phyloP scores from a whole-genome alignment of 805 yeast species.

The Tetrapisispora arboricola region DNA sequence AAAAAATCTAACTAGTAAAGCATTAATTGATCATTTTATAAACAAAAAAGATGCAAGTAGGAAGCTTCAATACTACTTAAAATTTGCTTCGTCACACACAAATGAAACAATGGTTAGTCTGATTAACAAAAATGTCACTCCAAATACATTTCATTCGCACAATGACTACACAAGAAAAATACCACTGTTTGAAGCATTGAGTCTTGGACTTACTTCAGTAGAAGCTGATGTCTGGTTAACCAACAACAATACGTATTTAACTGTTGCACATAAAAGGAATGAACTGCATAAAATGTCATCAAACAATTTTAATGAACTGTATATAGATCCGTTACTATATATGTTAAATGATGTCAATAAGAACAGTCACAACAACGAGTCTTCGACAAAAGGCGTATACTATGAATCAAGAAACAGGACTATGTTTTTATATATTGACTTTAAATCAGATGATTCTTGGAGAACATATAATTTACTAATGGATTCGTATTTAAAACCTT shows the following conservation, averaged over 20 bases:
- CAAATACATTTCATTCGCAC: constrained; percentile 45
- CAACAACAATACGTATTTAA: constrained; percentile 32
- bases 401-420: constrained; percentile 38
- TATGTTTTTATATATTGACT: constrained; percentile 52
- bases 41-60: background rate
- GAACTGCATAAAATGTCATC: constrained; percentile 33
- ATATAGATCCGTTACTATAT: constrained; percentile 42
- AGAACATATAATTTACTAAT: constrained; percentile 37
- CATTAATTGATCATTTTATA: background rate
- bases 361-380: too few species aligned
- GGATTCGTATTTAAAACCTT: constrained; percentile 34
- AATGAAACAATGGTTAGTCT: background rate
- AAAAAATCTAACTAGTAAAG: background rate
- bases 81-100: background rate
- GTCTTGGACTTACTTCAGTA: constrained; percentile 42
- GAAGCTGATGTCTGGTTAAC: constrained; percentile 57
- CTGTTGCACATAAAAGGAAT: constrained; percentile 51
- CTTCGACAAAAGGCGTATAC: constrained; percentile 38
- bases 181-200: constrained; percentile 49
- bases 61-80: background rate
- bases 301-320: constrained; percentile 38
- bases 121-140: constrained; percentile 18
- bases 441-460: constrained; percentile 39
- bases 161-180: constrained; percentile 55
- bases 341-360: constrained; percentile 42